Percentiles rank a stretch among this genome's conserved stretches.
phyloP scores from a whole-genome alignment of 2,329 filamentous ascomycete genomes.

The Chrysoporthe puriensis region DNA sequence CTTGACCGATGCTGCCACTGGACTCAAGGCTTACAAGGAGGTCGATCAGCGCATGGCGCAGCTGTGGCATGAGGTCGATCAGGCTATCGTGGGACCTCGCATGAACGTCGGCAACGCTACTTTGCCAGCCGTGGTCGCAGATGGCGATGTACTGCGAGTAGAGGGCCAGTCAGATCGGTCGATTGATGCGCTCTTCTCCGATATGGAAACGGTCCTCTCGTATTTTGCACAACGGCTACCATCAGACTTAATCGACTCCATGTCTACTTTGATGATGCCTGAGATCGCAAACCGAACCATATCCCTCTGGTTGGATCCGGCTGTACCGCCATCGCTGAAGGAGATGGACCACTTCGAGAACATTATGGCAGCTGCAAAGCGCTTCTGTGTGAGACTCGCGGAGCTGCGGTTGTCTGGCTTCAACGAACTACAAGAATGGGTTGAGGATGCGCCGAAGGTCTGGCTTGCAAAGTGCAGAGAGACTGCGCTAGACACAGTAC shows the following conservation, averaged over 20 bases:
- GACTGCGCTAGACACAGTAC: constrained; percentile 73
- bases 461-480: constrained; percentile 89
- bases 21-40: constrained; percentile 62
- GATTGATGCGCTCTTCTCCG: constrained; percentile 55
- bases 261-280: constrained; percentile 73
- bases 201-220: constrained; percentile 54
- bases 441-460: constrained; percentile 74
- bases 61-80: constrained; percentile 66
- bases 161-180: constrained; percentile 48
- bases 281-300: constrained; percentile 70
- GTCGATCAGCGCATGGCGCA: constrained; percentile 62
- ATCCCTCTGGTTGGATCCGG: constrained; percentile 72
- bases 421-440: constrained; percentile 75
- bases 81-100: constrained; percentile 63
- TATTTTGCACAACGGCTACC: constrained; percentile 60
- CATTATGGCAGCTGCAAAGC: constrained; percentile 65
- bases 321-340: constrained; percentile 74
- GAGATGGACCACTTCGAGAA: constrained; percentile 74
- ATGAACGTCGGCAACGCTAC: constrained; percentile 47
- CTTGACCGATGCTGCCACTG: constrained; percentile 58
- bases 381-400: constrained; percentile 67
- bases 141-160: constrained; percentile 49
- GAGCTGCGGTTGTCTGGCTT: constrained; percentile 65
- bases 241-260: constrained; percentile 55
- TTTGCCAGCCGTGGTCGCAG: constrained; percentile 45